Percentiles rank a stretch among this genome's conserved stretches.
Evolutionary conservation across 805 yeast species (phyloP).

Genomic region (Yarrowia sp.): DNA sequence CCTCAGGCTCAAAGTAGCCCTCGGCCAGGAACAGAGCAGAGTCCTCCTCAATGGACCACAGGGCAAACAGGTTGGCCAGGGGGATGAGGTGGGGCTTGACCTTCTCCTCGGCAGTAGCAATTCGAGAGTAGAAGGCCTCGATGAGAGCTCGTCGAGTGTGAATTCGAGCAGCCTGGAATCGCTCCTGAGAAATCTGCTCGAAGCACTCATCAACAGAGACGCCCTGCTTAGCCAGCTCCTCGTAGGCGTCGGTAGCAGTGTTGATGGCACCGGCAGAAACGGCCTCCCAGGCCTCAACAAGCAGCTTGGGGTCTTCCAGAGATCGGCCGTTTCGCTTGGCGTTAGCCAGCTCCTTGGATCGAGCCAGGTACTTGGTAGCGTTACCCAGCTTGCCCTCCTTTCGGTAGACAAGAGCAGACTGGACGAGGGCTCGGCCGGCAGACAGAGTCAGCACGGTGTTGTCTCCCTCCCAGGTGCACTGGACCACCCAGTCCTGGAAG

Average conservation of each 20-base stretch:
- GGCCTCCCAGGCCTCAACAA: slow-evolving; percentile 52
- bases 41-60: slow-evolving; percentile 71
- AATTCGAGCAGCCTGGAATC: slow-evolving; percentile 53
- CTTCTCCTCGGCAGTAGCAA: slow-evolving; percentile 50
- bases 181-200: slow-evolving; percentile 52
- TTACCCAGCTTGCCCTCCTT: slow-evolving; percentile 56
- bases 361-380: slow-evolving; percentile 55
- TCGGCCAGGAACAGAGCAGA: slow-evolving; percentile 74
- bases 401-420: slow-evolving; percentile 53
- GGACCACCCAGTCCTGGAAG: slow-evolving; percentile 93
- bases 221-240: slow-evolving; percentile 45
- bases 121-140: slow-evolving; percentile 51
- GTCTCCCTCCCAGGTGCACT: slow-evolving; percentile 99
- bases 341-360: slow-evolving; percentile 41
- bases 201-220: slow-evolving; percentile 49
- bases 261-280: slow-evolving; percentile 49
- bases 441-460: slow-evolving; percentile 84
- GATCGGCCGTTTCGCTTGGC: slow-evolving; percentile 44
- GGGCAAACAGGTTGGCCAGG: slow-evolving; percentile 68
- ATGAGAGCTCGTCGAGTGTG: slow-evolving; percentile 52
- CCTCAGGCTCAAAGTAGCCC: slow-evolving; percentile 60
- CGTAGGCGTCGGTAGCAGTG: slow-evolving; percentile 49
- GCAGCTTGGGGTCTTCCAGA: slow-evolving; percentile 46
- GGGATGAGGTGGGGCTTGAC: slow-evolving; percentile 60
- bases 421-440: slow-evolving; percentile 78